Base-by-base conservation (phyloP, 371 early-diverging fungal species). In the Mortierella sp. region DNA sequence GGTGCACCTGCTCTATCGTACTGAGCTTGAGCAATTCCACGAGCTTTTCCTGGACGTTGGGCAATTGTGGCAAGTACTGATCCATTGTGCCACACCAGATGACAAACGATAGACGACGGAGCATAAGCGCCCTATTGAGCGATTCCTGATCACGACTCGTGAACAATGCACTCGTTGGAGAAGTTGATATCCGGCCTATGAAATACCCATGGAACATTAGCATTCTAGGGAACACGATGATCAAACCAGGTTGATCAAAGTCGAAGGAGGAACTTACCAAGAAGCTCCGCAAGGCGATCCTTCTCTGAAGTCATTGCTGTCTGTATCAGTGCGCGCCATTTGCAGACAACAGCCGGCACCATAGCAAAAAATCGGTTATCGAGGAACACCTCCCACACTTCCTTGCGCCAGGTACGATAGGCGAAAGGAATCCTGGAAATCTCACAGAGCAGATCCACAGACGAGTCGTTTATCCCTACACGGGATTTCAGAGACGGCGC, bases 11-110 rank as follows among this genome's bases (percentile, higher is more conserved):
- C 60, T 88, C 90, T 4, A 86, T 80, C 24, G 87, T 84, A 7
- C 81, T 82, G 43, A 88, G 70, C 70, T 95, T 95, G 48, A 96
- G 68, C 57, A 95, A 78, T 53, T 97, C 96, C 0, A 95, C 96
- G 14, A 97, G 80, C 61, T 94, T 94, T 63, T 95, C 96, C 71
- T 95, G 95, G 24, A 97, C 89, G 8, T 83, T 78, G 5, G 96
- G 96, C 42, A 97, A 67, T 41, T 89, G 88, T 1, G 89, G 85
- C 2, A 92, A 76, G 67, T 94, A 94, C 74, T 95, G 95, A 78
- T 96, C 93, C 0, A 70, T 68, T 0, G 83, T 72, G 0, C 94
- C 95, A 24, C 89, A 85, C 80, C 89, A 95, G 10, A 97, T 79
- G 1, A 93, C 81, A 82, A 90, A 94, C 6, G 95, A 86, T 46